A percentile compares a stretch with the other conserved stretches of the same genome.
phyloP scores from a whole-genome alignment of 2,329 filamentous ascomycete species.

The Neofusicoccum sp. region DNA sequence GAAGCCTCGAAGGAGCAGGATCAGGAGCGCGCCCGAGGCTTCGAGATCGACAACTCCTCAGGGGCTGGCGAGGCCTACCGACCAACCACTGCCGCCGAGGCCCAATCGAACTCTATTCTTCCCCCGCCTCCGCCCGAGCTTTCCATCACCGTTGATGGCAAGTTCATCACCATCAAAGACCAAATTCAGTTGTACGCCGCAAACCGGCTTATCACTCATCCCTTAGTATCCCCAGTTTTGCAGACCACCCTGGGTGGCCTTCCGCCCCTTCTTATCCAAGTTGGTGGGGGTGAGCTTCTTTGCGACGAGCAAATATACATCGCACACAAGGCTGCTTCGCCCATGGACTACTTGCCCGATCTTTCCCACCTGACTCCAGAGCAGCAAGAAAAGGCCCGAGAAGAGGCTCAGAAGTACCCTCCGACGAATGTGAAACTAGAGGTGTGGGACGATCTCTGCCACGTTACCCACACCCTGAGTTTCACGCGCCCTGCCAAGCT shows the following conservation, averaged over 20 bases:
- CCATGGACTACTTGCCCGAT: constrained; percentile 67
- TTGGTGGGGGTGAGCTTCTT: constrained; percentile 83
- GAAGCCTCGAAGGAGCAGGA: constrained; percentile 26
- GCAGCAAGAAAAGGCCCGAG: constrained; percentile 57
- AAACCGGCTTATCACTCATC: constrained; percentile 81
- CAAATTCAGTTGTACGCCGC: constrained; percentile 89
- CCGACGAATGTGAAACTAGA: constrained; percentile 92
- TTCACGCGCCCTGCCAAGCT: constrained; percentile 95
- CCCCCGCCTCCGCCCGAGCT: constrained; percentile 36
- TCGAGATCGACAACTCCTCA: constrained; percentile 26
- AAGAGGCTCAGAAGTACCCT: constrained; percentile 66
- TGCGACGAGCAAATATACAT: constrained; percentile 94
- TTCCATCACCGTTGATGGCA: constrained; percentile 65
- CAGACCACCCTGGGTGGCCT: constrained; percentile 87
- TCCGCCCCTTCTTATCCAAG: constrained; percentile 81
- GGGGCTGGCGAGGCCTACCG: neutral
- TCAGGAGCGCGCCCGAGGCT: constrained; percentile 35
- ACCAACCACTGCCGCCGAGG: neutral
- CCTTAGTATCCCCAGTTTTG: constrained; percentile 83
- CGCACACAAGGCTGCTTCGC: constrained; percentile 90
- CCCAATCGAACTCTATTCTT: neutral
- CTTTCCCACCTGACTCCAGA: constrained; percentile 25
- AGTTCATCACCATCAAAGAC: constrained; percentile 73
- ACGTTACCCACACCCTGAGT: constrained; percentile 87
- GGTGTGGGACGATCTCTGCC: constrained; percentile 93